Evolutionary conservation across 2,329 filamentous ascomycete genomes (phyloP).

Genomic region (Lecanicillium sp.): DNA sequence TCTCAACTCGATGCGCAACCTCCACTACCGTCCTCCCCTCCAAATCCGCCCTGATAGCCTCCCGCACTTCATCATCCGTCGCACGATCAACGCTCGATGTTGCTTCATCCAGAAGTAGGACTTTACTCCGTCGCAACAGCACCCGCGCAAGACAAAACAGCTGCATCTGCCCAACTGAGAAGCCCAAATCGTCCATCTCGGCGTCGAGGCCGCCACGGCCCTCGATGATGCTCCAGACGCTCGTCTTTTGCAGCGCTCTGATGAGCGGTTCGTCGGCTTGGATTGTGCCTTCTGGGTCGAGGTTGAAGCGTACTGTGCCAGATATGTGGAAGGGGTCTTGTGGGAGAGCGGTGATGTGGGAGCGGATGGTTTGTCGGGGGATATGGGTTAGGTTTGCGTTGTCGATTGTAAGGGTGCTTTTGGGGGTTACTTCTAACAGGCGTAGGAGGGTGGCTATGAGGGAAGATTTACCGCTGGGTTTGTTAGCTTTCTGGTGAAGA

Average conservation of each 20-base stretch:
- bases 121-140: constrained; percentile 23
- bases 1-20: constrained; percentile 21
- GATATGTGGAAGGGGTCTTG: constrained; percentile 6
- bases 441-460: constrained; percentile 12
- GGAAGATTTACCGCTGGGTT: constrained; percentile 15
- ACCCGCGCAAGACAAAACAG: constrained; percentile 39
- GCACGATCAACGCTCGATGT: constrained; percentile 21
- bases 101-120: constrained; percentile 25
- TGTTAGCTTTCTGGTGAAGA: not conserved
- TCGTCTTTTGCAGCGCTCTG: constrained; percentile 31
- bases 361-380: not conserved
- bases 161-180: constrained; percentile 38
- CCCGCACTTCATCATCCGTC: constrained; percentile 18
- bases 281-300: constrained; percentile 26
- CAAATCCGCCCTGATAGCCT: constrained; percentile 14
- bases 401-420: constrained; percentile 1
- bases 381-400: constrained; percentile 2
- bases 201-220: constrained; percentile 27
- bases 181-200: constrained; percentile 20
- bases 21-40: constrained; percentile 18
- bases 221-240: constrained; percentile 30
- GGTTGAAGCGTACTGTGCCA: constrained; percentile 3
- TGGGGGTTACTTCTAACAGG: constrained; percentile 8
- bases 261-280: constrained; percentile 29
- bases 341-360: constrained; percentile 7